A percentile compares a stretch with the other conserved stretches of the same genome.
phyloP scores from a whole-genome alignment of 1,284 basidiomycete genomes.

The Xerocomus nothofagi region DNA sequence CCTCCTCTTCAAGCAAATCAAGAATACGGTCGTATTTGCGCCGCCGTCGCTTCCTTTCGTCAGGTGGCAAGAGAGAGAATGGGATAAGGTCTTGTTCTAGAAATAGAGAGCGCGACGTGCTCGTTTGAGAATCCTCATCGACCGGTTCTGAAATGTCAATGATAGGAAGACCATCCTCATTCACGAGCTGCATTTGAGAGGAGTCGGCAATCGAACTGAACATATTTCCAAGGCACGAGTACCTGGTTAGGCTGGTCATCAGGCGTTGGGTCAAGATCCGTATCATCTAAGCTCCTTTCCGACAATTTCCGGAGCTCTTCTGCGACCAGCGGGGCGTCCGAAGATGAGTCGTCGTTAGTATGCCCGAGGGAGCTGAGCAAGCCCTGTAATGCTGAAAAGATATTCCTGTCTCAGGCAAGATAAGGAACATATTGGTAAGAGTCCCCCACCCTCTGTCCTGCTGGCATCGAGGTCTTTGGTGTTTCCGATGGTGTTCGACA shows the following conservation, averaged over 20 bases:
- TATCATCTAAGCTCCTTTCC: constrained; percentile 56
- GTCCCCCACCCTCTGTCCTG: constrained; percentile 26
- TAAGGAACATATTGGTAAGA: neutral
- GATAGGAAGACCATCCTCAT: constrained; percentile 76
- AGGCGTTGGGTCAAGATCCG: constrained; percentile 36
- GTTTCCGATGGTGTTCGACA: constrained; percentile 21
- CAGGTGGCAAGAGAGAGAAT: constrained; percentile 45
- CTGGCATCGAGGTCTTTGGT: constrained; percentile 21
- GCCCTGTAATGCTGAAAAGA: constrained; percentile 48
- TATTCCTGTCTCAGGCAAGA: constrained; percentile 7
- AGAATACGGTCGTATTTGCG: constrained; percentile 63
- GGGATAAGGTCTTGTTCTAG: constrained; percentile 47
- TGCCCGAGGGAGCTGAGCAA: constrained; percentile 51
- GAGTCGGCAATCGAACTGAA: constrained; percentile 18
- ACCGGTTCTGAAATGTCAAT: constrained; percentile 72
- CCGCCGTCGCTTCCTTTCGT: constrained; percentile 49
- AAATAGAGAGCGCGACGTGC: constrained; percentile 20
- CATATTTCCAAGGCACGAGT: constrained; percentile 31
- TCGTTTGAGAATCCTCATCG: constrained; percentile 20
- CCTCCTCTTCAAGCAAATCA: constrained; percentile 70
- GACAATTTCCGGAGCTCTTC: constrained; percentile 56
- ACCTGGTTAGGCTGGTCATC: constrained; percentile 64
- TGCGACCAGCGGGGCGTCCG: constrained; percentile 40
- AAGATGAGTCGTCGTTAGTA: constrained; percentile 27
- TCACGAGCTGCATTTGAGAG: constrained; percentile 49